These are phyloP conservation scores for Heliamphora exappendiculata DNA, from an alignment of 148 eudicot species.

Conservation along the genomic window DNA sequence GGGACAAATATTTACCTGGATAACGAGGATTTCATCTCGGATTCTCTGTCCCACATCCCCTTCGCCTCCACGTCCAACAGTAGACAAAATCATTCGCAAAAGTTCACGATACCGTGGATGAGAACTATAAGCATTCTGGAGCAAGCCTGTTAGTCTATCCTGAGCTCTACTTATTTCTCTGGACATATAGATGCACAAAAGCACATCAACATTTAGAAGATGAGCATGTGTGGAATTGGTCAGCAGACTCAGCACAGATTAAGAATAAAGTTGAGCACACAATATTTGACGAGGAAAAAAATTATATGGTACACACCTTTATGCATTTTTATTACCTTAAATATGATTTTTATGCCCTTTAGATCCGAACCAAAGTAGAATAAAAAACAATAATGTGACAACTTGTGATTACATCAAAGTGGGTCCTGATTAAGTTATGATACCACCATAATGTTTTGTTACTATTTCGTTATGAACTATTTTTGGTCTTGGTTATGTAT, in stretches of 20 bases:
- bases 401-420: too few relatives aligned
- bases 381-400: too few relatives aligned
- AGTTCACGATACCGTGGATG: constrained; percentile 73
- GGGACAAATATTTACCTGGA: constrained; percentile 47
- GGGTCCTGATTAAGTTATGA: too few relatives aligned
- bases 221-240: too few relatives aligned
- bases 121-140: constrained; percentile 59
- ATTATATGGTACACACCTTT: not conserved
- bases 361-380: too few relatives aligned
- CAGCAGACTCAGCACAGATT: not conserved
- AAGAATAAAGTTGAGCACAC: not conserved
- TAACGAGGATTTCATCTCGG: constrained; percentile 93
- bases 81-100: constrained; percentile 77
- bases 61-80: constrained; percentile 98
- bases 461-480: too few relatives aligned
- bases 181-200: constrained; percentile 19
- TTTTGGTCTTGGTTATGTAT: too few relatives aligned
- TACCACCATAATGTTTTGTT: too few relatives aligned
- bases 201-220: not conserved
- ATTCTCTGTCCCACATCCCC: constrained; percentile 99
- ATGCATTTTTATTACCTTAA: too few relatives aligned
- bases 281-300: not conserved
- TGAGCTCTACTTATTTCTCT: constrained; percentile 99
- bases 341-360: too few relatives aligned
- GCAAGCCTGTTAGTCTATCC: constrained; percentile 83